Evolutionary conservation across 306 rosid species (phyloP).

Genomic region (Vicia sativa): DNA sequence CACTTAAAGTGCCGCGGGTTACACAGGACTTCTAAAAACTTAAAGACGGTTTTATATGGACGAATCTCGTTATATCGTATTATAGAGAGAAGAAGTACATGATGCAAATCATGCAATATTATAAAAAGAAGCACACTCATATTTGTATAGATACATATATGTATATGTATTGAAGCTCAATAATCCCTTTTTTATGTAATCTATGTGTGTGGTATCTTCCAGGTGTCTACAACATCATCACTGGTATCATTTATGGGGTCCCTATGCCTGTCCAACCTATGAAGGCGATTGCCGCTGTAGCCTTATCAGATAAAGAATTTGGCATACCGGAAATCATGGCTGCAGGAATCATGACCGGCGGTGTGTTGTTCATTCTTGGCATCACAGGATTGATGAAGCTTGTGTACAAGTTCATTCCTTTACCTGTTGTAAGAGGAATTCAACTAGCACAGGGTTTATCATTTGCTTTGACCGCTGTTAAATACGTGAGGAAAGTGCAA

Average conservation of each 20-base stretch:
- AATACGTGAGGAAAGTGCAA: constrained; percentile 15
- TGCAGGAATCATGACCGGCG: constrained; percentile 13
- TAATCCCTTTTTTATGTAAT: neutral
- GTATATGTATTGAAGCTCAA: neutral
- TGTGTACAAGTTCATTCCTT: constrained; percentile 13
- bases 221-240: constrained; percentile 19
- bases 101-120: too few relatives aligned
- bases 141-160: too few relatives aligned
- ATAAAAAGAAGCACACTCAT: too few relatives aligned
- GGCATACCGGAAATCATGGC: constrained; percentile 19
- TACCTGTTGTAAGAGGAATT: constrained; percentile 26
- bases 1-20: too few relatives aligned
- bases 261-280: constrained; percentile 19
- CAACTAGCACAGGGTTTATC: constrained; percentile 28
- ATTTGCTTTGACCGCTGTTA: constrained; percentile 16
- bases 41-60: too few relatives aligned
- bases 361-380: constrained; percentile 8
- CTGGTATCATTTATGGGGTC: constrained; percentile 23
- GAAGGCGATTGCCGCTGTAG: constrained; percentile 15
- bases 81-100: too few relatives aligned
- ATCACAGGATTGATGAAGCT: constrained; percentile 7
- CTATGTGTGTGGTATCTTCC: neutral
- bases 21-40: too few relatives aligned
- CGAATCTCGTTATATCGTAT: too few relatives aligned
- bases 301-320: constrained; percentile 2